These are phyloP conservation scores for Leucaena leucocephala DNA, from an alignment of 306 rosid genomes.

Conservation along the genomic window DNA sequence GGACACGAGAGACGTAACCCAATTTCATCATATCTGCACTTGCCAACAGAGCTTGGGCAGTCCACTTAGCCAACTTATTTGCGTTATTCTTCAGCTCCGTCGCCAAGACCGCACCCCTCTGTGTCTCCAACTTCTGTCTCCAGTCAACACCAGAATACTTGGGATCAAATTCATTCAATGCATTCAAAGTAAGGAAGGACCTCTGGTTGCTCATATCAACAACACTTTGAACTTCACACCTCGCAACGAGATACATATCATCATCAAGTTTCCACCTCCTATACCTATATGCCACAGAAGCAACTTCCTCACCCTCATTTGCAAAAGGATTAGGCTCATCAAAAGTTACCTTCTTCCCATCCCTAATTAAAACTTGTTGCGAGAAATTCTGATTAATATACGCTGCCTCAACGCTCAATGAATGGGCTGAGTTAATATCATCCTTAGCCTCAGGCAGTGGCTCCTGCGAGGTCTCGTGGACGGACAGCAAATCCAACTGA, in stretches of 20 bases:
- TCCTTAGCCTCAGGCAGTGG: slow-evolving; percentile 91
- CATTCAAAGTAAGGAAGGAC: slow-evolving; percentile 89
- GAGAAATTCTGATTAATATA: slow-evolving; percentile 90
- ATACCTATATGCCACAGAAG: slow-evolving; percentile 81
- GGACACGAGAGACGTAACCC: slow-evolving; percentile 90
- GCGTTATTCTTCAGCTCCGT: slow-evolving; percentile 96
- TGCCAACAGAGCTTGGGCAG: slow-evolving; percentile 82
- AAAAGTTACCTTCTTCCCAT: slow-evolving; percentile 75
- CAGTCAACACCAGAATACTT: slow-evolving; percentile 94
- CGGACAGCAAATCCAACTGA: slow-evolving; percentile 84
- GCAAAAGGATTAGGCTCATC: slow-evolving; percentile 93
- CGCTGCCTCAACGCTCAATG: slow-evolving; percentile 82
- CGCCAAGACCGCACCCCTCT: slow-evolving; percentile 95
- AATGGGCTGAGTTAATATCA: slow-evolving; percentile 84
- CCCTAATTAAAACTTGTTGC: slow-evolving; percentile 77
- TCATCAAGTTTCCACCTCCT: slow-evolving; percentile 90
- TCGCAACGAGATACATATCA: slow-evolving; percentile 78
- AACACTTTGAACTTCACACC: slow-evolving; percentile 93
- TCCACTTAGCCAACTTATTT: slow-evolving; percentile 91
- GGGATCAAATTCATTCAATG: slow-evolving; percentile 82
- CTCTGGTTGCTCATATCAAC: slow-evolving; percentile 78
- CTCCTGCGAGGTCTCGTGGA: slow-evolving; percentile 93
- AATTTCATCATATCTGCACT: slow-evolving; percentile 92
- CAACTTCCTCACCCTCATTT: slow-evolving; percentile 89
- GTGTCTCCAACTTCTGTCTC: slow-evolving; percentile 97